Conservation (phyloP, 495 filamentous ascomycete genomes). For the Hamigera avellanea region DNA sequence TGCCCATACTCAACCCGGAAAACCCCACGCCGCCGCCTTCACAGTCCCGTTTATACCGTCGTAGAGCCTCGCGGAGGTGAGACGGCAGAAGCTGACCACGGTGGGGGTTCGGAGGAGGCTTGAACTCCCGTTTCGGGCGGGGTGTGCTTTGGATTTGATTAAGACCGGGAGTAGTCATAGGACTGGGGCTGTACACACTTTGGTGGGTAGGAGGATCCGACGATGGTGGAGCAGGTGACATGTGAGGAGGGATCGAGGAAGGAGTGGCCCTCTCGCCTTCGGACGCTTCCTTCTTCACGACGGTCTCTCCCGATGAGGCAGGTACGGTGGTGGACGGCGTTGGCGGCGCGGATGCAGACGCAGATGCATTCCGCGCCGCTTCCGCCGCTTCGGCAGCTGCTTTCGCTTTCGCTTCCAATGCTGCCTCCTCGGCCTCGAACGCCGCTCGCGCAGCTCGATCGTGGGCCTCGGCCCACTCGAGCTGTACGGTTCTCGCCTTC, state of each 20-base stretch:
- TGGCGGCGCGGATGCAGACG: not conserved
- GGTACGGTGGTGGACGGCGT: not conserved
- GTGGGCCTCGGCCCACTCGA: constrained; percentile 55
- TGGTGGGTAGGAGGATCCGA: not conserved
- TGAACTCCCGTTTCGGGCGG: constrained; percentile 13
- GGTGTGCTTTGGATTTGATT: not conserved
- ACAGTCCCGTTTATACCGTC: constrained; percentile 56
- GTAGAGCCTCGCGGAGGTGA: constrained; percentile 68
- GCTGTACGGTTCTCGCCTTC: constrained; percentile 64
- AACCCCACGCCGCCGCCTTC: constrained; percentile 61
- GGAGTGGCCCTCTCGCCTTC: not conserved
- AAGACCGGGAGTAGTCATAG: not conserved
- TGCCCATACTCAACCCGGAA: constrained; percentile 59
- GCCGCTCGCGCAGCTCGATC: constrained; percentile 25
- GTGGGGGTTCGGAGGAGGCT: constrained; percentile 32
- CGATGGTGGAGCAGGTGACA: constrained; percentile 1
- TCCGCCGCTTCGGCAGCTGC: constrained; percentile 18
- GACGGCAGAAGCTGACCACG: constrained; percentile 68
- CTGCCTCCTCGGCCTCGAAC: constrained; percentile 20
- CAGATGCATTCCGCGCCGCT: not conserved
- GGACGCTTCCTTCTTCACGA: not conserved
- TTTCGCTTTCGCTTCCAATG: constrained; percentile 28
- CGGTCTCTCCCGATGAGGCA: not conserved
- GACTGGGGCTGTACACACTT: not conserved
- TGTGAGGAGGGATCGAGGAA: not conserved